Evolutionary conservation across 805 yeast genomes (phyloP), one percentile per base, ranked within the genome.

Genomic region (Lachancea waltii): DNA sequence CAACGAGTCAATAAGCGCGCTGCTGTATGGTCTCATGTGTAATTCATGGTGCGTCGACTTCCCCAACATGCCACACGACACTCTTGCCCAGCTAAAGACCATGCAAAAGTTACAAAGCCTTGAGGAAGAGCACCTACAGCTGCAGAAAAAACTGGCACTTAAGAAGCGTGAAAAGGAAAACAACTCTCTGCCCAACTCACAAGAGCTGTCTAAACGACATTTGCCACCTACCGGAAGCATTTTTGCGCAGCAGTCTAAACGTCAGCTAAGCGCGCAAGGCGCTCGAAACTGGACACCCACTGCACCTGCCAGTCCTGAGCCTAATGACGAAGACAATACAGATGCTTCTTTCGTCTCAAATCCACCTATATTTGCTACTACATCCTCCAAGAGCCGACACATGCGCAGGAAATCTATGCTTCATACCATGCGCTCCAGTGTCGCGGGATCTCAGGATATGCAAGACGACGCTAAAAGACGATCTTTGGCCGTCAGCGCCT

Each of bases 11-110:
- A 75, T 87, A 49, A 78, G 85, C 1, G 68, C 89, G 27, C 78
- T 86, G 38, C 55, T 86, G 36, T 85, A 83, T 51, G 95, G 95
- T 1, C 61, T 86, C 35, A 76, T 81, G 54, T 77, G 85, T 59
- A 85, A 87, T 51, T 89, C 94, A 44, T 86, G 92, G 81, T 84
- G 95, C 60, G 82, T 82, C 19, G 87, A 83, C 51, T 84, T 84
- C 49, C 62, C 65, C 15, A 49, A 50, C 20, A 43, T 54, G 17
- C 53, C 62, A 9, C 49, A 43, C 26, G 54, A 56, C 38, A 44
- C 53, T 2, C 48, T 46, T n/a, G 49, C 45, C 11, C 60, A 59
- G 32, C 24, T 56, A 27, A 40, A 42, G n/a, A 34, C 44, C 8
- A 35, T 51, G 16, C 48, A 50, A 16, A 34, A 42, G 13, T 22